Evolutionary conservation across 1,284 basidiomycete genomes (phyloP), one percentile per base, ranked within the genome.

Genomic region (Cryptococcus sp.): DNA sequence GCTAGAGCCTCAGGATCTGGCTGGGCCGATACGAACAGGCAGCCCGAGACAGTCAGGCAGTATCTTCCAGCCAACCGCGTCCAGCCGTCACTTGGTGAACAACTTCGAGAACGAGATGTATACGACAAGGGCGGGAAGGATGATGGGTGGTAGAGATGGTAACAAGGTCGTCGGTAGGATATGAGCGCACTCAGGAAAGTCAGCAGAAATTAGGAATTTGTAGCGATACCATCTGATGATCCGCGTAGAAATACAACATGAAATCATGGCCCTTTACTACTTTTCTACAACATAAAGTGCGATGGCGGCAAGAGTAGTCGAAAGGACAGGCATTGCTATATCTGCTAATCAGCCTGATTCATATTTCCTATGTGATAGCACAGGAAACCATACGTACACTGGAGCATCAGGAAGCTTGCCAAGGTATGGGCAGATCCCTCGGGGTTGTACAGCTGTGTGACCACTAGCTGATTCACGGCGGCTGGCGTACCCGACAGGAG

Each of bases 391-490:
- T n/a, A 62, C 68, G 55, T 28, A 72, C 70, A 75, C 54, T 74
- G 73, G 13, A 72, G 42, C 1, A 66, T 46, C 13, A 76, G 52
- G 58, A 74, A 76, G 24, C 62, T 64, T 0, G 73, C 67, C 1
- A 76, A 57, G 0, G 73, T 73, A 47, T 76, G 61, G 0, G 74
- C 68, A 4, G 63, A 61, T 1, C 75, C 75, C 10, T 60, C 68
- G 0, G 75, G 74, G 25, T 75, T 75, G 46, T 74, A 74, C 24
- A 77, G 57, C 49, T 75, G 73, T 1, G 74, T 75, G 22, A 75
- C 61, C 25, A 76, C 73, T 2, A 75, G 63, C 52, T 75, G 73
- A 48, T 72, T 73, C 16, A 65, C 61, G 0, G 72, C 67, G 1
- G 70, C 63, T 3, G 75, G 75, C 9, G 75, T 74, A 0, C 74